phyloP scores from a whole-genome alignment of 2,329 filamentous ascomycete genomes.

The Sporothrix humicola region DNA sequence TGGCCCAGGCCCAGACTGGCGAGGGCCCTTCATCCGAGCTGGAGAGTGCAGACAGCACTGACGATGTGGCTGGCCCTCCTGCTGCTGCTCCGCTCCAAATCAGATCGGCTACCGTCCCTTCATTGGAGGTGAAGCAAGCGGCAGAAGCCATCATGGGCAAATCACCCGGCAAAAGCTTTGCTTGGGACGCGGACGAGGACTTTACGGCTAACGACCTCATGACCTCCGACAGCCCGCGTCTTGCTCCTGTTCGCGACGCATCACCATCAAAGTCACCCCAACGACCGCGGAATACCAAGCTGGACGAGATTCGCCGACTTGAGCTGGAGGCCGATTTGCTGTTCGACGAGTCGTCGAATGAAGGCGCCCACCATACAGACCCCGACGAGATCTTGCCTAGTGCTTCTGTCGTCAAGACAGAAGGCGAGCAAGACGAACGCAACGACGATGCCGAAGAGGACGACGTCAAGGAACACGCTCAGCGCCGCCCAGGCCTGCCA shows the following conservation, averaged over 20 bases:
- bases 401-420: background rate
- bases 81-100: background rate
- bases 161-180: conserved; percentile 58
- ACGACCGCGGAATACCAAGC: conserved; percentile 48
- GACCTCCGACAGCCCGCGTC: conserved; percentile 60
- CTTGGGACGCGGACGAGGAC: conserved; percentile 63
- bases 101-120: background rate
- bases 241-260: conserved; percentile 41
- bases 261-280: background rate
- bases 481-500: conserved; percentile 28
- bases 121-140: background rate
- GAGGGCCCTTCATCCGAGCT: background rate
- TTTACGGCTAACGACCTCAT: conserved; percentile 63
- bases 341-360: conserved; percentile 35
- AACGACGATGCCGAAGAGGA: conserved; percentile 1
- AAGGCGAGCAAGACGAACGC: conserved; percentile 35
- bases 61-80: background rate
- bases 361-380: background rate
- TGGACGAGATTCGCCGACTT: conserved; percentile 51
- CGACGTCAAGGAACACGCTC: background rate
- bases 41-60: background rate
- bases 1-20: background rate
- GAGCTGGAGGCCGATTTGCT: conserved; percentile 39
- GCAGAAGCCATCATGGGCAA: conserved; percentile 15
- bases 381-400: conserved; percentile 21